phyloP scores from a whole-genome alignment of 2,329 filamentous ascomycete genomes.

The Venturiaceae sp. region DNA sequence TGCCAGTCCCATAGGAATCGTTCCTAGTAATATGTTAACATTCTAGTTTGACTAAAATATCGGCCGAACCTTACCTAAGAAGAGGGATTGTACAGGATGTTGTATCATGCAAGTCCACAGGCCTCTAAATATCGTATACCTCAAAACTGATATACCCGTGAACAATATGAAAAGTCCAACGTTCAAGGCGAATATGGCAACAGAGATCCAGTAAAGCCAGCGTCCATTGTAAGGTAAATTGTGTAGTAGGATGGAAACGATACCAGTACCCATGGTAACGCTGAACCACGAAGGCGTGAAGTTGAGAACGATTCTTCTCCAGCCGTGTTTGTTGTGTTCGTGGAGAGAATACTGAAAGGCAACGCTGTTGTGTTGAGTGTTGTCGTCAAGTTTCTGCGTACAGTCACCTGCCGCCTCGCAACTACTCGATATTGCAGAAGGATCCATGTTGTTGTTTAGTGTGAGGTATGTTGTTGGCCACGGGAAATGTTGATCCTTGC shows the following conservation, averaged over 20 bases:
- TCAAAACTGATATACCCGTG: conserved; percentile 42
- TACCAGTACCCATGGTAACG: conserved; percentile 53
- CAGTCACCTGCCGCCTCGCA: too few relatives aligned
- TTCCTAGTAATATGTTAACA: conserved; percentile 39
- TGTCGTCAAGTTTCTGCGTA: too few relatives aligned
- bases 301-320: conserved; percentile 24
- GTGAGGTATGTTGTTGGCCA: too few relatives aligned
- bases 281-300: conserved; percentile 25
- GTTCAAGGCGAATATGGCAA: conserved; percentile 53
- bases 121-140: conserved; percentile 55
- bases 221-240: conserved; percentile 50
- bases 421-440: too few relatives aligned
- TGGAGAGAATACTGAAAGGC: too few relatives aligned
- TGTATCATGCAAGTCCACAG: conserved; percentile 59
- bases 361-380: too few relatives aligned
- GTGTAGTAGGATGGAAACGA: conserved; percentile 53
- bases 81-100: conserved; percentile 58
- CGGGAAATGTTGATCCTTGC: too few relatives aligned
- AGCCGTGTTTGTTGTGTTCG: too few relatives aligned
- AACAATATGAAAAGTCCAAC: conserved; percentile 47
- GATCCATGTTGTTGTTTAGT: too few relatives aligned
- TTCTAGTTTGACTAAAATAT: too few relatives aligned
- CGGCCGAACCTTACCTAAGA: too few relatives aligned
- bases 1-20: conserved; percentile 58
- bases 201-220: conserved; percentile 50